phyloP scores from a whole-genome alignment of 2,329 filamentous ascomycete species.

The Ascochyta fabae region DNA sequence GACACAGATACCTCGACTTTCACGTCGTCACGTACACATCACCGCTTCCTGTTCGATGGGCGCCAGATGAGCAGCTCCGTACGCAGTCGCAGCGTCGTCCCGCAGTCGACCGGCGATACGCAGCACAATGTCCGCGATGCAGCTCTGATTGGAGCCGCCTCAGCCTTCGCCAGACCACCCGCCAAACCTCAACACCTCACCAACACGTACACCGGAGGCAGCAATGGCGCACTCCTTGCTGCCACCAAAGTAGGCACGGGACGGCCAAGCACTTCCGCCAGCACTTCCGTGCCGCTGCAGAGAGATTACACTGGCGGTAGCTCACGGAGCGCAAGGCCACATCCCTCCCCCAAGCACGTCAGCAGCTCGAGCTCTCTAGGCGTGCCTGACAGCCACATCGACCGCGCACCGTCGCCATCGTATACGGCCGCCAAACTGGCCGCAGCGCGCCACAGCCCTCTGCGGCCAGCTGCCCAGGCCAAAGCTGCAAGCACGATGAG shows the following conservation, averaged over 20 bases:
- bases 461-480: slow-evolving; percentile 31
- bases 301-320: slow-evolving; percentile 44
- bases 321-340: slow-evolving; percentile 28
- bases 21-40: not conserved
- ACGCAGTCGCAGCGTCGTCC: slow-evolving; percentile 38
- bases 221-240: slow-evolving; percentile 54
- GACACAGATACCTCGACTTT: not conserved
- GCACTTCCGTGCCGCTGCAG: slow-evolving; percentile 30
- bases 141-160: slow-evolving; percentile 57
- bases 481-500: slow-evolving; percentile 21
- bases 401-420: slow-evolving; percentile 58
- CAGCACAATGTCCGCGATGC: slow-evolving; percentile 51
- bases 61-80: slow-evolving; percentile 44
- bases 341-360: slow-evolving; percentile 28
- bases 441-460: slow-evolving; percentile 65
- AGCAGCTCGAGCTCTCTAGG: slow-evolving; percentile 42
- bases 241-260: slow-evolving; percentile 52
- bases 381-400: slow-evolving; percentile 35
- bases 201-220: slow-evolving; percentile 49
- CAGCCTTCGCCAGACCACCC: slow-evolving; percentile 56
- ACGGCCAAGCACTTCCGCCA: slow-evolving; percentile 18
- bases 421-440: slow-evolving; percentile 68
- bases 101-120: slow-evolving; percentile 43
- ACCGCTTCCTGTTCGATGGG: slow-evolving; percentile 41
- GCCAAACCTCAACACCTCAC: slow-evolving; percentile 50